Conservation (phyloP, 139 green algal genomes). For the Parachlorella kessleri region DNA sequence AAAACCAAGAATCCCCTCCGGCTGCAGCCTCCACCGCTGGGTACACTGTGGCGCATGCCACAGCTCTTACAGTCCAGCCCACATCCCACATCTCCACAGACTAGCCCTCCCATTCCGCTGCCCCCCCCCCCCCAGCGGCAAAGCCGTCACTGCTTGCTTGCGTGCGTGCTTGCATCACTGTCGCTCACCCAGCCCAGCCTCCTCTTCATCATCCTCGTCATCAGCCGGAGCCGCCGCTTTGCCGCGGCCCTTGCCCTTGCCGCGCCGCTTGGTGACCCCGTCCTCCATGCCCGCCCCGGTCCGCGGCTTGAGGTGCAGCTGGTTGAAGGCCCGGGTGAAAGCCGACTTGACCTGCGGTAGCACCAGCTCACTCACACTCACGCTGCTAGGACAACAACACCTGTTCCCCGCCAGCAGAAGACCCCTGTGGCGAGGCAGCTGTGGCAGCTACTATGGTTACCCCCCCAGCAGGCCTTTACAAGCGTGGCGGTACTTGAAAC, state of each 20-base stretch:
- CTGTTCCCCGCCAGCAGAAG: too few species aligned
- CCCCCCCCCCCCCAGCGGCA: too few species aligned
- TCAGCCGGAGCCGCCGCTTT: not conserved
- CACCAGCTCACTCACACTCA: too few species aligned
- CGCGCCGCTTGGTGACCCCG: constrained; percentile 3
- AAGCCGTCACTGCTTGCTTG: not conserved
- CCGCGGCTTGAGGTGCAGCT: constrained; percentile 42
- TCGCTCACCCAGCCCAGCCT: constrained; percentile 6
- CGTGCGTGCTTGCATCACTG: not conserved
- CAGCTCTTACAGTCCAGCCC: too few species aligned
- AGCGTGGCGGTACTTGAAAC: too few species aligned
- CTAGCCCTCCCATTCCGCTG: too few species aligned
- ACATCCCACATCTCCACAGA: too few species aligned
- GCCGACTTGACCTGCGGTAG: constrained; percentile 63
- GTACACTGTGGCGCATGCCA: too few species aligned
- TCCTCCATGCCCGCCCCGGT: constrained; percentile 15
- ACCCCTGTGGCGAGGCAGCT: not conserved
- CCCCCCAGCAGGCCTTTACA: too few species aligned
- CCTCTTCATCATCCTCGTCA: constrained; percentile 38
- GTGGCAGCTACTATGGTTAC: not conserved
- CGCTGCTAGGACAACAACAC: too few species aligned
- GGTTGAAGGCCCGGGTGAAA: constrained; percentile 83
- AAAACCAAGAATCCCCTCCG: not conserved
- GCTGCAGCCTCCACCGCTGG: too few species aligned
- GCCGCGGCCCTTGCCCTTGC: not conserved